Evolutionary conservation across 2,329 filamentous ascomycete species (phyloP), one percentile per base, ranked within the genome.

Genomic region (Fusarium papillatum): DNA sequence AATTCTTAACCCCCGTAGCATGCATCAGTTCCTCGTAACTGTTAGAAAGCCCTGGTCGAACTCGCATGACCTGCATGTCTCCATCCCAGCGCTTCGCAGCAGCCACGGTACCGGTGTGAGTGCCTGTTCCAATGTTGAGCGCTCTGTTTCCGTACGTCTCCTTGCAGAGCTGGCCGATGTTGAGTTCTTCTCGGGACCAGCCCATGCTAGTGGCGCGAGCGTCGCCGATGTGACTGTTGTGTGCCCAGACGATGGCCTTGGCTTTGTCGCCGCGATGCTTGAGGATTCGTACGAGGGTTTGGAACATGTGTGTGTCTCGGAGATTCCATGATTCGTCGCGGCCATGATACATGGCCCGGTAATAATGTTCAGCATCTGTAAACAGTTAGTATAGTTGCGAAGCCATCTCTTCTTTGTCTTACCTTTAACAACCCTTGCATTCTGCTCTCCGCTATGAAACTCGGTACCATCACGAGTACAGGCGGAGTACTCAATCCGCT

Each of bases 11-110:
- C 10, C 61, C 70, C 26, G 73, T 64, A 0, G 61, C 48, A 34
- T 76, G 73, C 73, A 76, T 76, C 10, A 76, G 43, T 14, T 76
- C 70, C 50, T 76, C 67, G 17, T 76, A 76, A n/a, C 73, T 76
- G 13, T 60, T 64, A 0, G 61, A n/a, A 13, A 76, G 64, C 7
- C 73, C 61, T 7, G 70, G 66, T n/a, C 38, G 60, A n/a, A 76
- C 70, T 13, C 66, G 48, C 50, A 76, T 68, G 31, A 76, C 66
- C 36, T 68, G 66, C 66, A 76, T 71, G 26, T 76, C 67, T 3
- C 64, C 64, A 14, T 71, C 70, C 73, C 73, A 76, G n/a, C 38
- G n/a, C 48, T 73, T 68, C 13, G 73, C 70, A 24, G 70, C 64
- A 46, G 73, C 73, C 34, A 75, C 73, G 7, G 73, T 76, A 3